Conservation (phyloP, 73 alveolate genomes). For the Blepharisma japonicum region DNA sequence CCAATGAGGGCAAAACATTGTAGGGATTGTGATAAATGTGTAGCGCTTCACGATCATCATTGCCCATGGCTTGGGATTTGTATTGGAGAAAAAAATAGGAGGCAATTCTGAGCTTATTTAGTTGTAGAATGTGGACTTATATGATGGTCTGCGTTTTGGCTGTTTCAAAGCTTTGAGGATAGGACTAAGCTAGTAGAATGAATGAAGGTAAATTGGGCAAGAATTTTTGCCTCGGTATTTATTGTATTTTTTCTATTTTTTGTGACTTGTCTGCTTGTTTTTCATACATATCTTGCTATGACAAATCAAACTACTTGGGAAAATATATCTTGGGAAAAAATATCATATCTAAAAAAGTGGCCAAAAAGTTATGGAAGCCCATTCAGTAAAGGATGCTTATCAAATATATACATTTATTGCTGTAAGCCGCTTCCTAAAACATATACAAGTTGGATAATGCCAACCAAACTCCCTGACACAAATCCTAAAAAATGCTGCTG, state of each 20-base stretch:
- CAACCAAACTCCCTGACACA: not conserved
- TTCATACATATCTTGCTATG: conserved; percentile 20
- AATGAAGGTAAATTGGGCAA: too few species aligned
- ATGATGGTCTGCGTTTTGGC: not conserved
- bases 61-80: conserved; percentile 84
- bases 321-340: conserved; percentile 15
- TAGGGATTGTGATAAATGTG: conserved; percentile 66
- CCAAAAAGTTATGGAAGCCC: conserved; percentile 30
- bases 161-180: too few species aligned
- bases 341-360: conserved; percentile 25
- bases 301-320: conserved; percentile 35
- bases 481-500: too few species aligned
- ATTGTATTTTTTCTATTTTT: not conserved
- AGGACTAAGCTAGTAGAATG: too few species aligned
- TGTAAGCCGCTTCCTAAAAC: not conserved
- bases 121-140: not conserved
- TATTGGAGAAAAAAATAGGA: conserved; percentile 78
- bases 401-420: conserved; percentile 17
- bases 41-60: conserved; percentile 84
- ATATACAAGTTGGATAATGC: not conserved
- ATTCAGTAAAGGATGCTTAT: conserved; percentile 5
- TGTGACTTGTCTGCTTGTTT: conserved; percentile 18
- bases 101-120: conserved; percentile 10
- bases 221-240: too few species aligned
- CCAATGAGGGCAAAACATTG: conserved; percentile 87